Base-by-base conservation (phyloP, 2,329 filamentous ascomycete genomes). In the Zymoseptoria crescenta region DNA sequence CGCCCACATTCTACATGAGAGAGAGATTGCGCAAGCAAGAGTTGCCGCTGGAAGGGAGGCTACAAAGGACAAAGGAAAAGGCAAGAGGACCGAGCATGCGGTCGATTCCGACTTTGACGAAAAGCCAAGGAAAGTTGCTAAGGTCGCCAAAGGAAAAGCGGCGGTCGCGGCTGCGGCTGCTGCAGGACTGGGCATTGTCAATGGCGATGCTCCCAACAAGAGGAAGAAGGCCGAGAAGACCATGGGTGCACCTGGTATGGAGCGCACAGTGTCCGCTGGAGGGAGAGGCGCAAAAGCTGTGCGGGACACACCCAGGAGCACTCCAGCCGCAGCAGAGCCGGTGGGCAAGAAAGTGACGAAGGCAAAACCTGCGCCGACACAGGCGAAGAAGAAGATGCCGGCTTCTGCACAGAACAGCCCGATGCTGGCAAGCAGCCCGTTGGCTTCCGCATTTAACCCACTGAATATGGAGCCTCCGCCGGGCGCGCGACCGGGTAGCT, bases 71-170 rank as follows among this genome's bases (percentile, higher is more conserved):
- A 81, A 88, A 62, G 89, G 88, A 69, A 90, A 88, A 72, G 72
- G 69, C 21, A 88, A 85, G 63, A 83, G 83, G 64, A 67, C 73
- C 50, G 84, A 87, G 51, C 85, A 88, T 60, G 58, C 60, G 55
- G 80, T 83, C 35, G 91, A 95, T 63, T 89, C 88, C 0, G 91
- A 96, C 68, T 85, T 87, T 64, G 91, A 96, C 65, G 90, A 95
- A 55, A 77, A 76, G 57, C 73, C 76, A 45, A 94, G 91, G 77
- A 90, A 88, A 72, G 71, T 72, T 62, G 80, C 79, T n/a, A 77
- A 81, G 29, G 80, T 78, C 61, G 77, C 75, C 64, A 90, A 89
- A 72, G 79, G 80, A 54, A 81, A 87, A 56, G 91, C 87, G 69
- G 78, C 80, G 5, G 82, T 87, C 49, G 73, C 78, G 21, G 76